Percentiles rank a stretch among this genome's conserved stretches.
Conservation (phyloP, 2,329 filamentous ascomycete species). For the Hypoxylon sp. region DNA sequence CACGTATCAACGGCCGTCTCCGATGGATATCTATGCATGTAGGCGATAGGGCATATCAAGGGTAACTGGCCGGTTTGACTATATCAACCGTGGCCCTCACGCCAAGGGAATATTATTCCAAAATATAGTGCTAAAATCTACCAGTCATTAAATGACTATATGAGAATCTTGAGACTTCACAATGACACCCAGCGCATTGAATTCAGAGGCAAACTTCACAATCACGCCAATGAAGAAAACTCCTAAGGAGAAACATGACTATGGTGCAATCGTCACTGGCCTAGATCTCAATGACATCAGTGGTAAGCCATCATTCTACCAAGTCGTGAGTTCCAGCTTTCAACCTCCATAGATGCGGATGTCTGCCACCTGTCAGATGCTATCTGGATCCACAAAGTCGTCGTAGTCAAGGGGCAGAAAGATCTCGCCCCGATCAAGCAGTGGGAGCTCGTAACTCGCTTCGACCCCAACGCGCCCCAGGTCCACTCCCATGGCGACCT, state of each 20-base stretch:
- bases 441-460: constrained; percentile 60
- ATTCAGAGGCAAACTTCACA: constrained; percentile 34
- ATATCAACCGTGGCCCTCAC: constrained; percentile 10
- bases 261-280: constrained; percentile 55
- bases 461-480: constrained; percentile 58
- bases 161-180: not conserved
- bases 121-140: not conserved
- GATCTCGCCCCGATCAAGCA: constrained; percentile 58
- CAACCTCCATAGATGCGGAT: constrained; percentile 51
- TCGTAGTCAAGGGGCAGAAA: constrained; percentile 60
- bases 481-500: constrained; percentile 60
- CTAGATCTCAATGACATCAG: constrained; percentile 56
- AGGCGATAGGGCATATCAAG: constrained; percentile 24
- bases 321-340: constrained; percentile 4
- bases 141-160: not conserved
- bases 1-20: constrained; percentile 36
- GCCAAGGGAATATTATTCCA: not conserved
- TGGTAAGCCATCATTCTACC: constrained; percentile 39
- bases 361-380: constrained; percentile 55
- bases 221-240: constrained; percentile 45
- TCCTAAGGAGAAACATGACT: constrained; percentile 54
- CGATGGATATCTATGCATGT: constrained; percentile 37
- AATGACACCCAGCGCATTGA: constrained; percentile 32
- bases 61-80: too few species aligned
- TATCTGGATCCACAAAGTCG: constrained; percentile 60